Evolutionary conservation across 1,284 basidiomycete species (phyloP), one percentile per base, ranked within the genome.

Genomic region (Puccinia novopanici): DNA sequence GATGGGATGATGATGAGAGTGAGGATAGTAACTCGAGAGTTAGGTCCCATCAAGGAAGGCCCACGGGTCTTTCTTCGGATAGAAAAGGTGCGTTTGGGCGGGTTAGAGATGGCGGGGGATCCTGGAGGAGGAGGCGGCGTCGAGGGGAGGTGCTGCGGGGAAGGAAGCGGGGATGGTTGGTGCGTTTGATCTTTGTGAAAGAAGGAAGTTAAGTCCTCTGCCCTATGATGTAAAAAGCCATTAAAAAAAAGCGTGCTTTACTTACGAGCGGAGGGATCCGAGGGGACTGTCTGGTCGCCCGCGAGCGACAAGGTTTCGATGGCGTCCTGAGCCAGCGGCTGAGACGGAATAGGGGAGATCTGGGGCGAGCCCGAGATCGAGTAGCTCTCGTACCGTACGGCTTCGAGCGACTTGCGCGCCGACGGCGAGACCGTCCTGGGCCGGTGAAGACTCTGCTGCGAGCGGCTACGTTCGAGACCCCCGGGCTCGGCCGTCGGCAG

Each of bases 401-500:
- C 77, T 50, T 80, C 77, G n/a, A 80, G 55, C 2, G 77, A 80
- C 40, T 72, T 72, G n/a, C 77, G 77, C 9, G 77, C 68, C 1
- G 77, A 72, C 9, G 77, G 77, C 27, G 77, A 80, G 13, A 68
- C 17, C 2, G 77, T 68, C 4, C 68, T 54, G 61, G 8, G 63
- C 2, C 40, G 24, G 19, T 48, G 12, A 2, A 57, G 19, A 34
- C 54, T 70, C 37, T 70, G 68, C 10, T 72, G 54, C 0, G 77
- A 72, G 19, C 45, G 55, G 40, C 40, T 73, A 2, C 68, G 40
- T 10, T 77, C 57, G 22, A 76, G 19, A 22, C 67, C 61, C 10
- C 65, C 27, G 3, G 68, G 42, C 17, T 81, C 80, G 19, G 83
- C 82, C 1, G 83, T 77, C 2, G 85, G 84, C n/a, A 85, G 82